These are phyloP conservation scores for Piper longum DNA, from an alignment of 164 flowering plant genomes.

Conservation along the genomic window DNA sequence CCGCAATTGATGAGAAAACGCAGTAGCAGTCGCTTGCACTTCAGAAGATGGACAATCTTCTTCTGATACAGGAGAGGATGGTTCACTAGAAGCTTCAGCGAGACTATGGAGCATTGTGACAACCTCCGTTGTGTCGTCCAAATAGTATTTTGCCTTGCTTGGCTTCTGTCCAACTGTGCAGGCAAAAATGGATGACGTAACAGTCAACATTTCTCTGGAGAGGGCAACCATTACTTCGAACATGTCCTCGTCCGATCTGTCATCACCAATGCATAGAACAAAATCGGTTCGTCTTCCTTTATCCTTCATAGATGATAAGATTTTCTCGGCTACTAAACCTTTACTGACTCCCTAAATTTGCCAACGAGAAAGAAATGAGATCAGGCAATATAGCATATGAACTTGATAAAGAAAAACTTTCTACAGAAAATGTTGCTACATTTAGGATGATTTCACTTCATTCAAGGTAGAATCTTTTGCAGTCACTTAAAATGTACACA, in stretches of 20 bases:
- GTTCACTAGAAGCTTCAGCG: constrained; percentile 30
- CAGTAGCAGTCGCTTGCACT: too few relatives aligned
- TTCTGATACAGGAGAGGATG: constrained; percentile 6
- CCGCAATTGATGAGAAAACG: too few relatives aligned
- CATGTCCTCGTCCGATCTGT: constrained; percentile 54
- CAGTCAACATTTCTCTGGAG: constrained; percentile 4
- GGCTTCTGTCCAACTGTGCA: too few relatives aligned
- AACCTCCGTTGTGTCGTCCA: background rate
- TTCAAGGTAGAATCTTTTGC: constrained; percentile 1
- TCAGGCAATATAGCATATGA: too few relatives aligned
- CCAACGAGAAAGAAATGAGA: constrained; percentile 29
- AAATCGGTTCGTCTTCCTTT: constrained; percentile 26
- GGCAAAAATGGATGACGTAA: constrained; percentile 13
- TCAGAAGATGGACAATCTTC: too few relatives aligned
- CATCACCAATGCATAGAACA: constrained; percentile 43
- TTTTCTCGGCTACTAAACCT: constrained; percentile 15
- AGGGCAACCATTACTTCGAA: constrained; percentile 30
- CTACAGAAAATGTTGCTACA: too few relatives aligned
- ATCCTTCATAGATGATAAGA: constrained; percentile 17
- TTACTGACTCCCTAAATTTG: constrained; percentile 31
- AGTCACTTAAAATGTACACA: constrained; percentile 5
- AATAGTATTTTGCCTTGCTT: too few relatives aligned
- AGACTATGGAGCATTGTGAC: constrained; percentile 32
- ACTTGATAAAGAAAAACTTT: too few relatives aligned
- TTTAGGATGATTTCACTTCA: too few relatives aligned